Evolutionary conservation across 768 basidiomycete genomes (phyloP).

Genomic region (Dacryopinax spathularia): DNA sequence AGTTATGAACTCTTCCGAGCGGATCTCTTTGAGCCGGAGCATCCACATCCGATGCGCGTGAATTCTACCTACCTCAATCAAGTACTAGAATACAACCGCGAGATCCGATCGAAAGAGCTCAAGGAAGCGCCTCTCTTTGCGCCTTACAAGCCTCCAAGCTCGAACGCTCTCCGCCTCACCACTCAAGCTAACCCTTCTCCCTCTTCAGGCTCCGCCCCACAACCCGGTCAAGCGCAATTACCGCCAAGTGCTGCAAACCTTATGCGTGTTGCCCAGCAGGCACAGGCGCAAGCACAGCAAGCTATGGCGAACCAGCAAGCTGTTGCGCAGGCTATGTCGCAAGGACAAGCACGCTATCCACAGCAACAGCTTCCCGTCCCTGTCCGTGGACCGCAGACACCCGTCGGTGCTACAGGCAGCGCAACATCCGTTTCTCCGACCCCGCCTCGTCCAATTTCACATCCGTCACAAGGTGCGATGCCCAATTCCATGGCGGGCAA

Average conservation of each 20-base stretch:
- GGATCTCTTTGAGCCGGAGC: neutral
- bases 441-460: neutral
- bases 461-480: neutral
- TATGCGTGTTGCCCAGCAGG: neutral
- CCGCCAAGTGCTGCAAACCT: neutral
- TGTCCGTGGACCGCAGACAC: neutral
- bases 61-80: neutral
- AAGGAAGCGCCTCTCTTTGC: neutral
- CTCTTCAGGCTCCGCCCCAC: neutral
- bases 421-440: neutral
- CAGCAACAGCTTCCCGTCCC: neutral
- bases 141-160: neutral
- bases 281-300: neutral
- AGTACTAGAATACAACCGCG: neutral
- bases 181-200: neutral
- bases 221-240: neutral
- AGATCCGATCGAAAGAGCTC: slow-evolving; percentile 4
- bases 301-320: neutral
- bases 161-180: neutral
- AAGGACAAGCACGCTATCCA: neutral
- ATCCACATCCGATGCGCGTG: neutral
- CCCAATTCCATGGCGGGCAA: neutral
- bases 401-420: neutral
- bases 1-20: slow-evolving; percentile 2
- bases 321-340: slow-evolving; percentile 1